Percentiles rank a stretch among this genome's conserved stretches.
Evolutionary conservation across 176 grass and related monocot species (phyloP).

Genomic region (Oryza longistaminata): DNA sequence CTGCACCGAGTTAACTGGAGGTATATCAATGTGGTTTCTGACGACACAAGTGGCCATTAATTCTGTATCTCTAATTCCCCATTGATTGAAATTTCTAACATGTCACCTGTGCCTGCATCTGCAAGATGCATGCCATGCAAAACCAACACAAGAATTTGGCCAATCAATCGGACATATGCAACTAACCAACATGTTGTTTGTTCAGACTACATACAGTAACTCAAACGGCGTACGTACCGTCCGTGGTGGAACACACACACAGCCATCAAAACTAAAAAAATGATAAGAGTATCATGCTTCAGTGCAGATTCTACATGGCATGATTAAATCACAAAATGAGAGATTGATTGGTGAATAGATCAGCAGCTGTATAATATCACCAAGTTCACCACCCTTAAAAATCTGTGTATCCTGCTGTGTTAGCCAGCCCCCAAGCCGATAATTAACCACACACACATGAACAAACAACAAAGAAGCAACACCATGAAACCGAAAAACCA

Average conservation of each 20-base stretch:
- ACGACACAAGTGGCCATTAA: not conserved
- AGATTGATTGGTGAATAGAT: conserved; percentile 25
- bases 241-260: not conserved
- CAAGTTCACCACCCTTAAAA: conserved; percentile 39
- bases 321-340: conserved; percentile 20
- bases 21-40: not conserved
- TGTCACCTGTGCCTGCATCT: not conserved
- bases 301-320: conserved; percentile 37
- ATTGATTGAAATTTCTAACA: not conserved
- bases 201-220: not conserved
- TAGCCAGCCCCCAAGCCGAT: conserved; percentile 48
- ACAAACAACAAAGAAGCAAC: conserved; percentile 40
- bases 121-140: not conserved
- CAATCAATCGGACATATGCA: not conserved
- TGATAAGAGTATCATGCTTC: not conserved
- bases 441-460: conserved; percentile 42
- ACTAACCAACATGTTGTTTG: not conserved
- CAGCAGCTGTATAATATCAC: conserved; percentile 39
- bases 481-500: conserved; percentile 31
- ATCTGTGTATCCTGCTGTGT: conserved; percentile 61
- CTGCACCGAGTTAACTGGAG: conserved; percentile 19
- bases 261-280: not conserved
- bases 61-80: not conserved
- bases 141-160: not conserved
- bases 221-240: not conserved